These are phyloP conservation scores for Aspergillus nomiae DNA, from an alignment of 2,329 filamentous ascomycete genomes.

Conservation along the genomic window DNA sequence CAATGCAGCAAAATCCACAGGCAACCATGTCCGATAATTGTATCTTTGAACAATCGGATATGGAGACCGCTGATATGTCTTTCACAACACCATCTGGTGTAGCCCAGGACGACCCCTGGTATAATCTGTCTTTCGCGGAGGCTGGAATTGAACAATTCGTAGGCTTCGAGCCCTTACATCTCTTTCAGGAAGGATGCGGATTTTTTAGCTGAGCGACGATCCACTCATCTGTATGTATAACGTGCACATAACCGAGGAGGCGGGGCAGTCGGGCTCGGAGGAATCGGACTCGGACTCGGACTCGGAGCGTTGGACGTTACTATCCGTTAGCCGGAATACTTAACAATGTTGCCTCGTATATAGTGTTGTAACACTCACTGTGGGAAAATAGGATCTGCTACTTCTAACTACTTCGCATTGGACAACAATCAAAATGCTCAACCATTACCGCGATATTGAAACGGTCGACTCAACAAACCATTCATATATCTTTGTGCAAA, in stretches of 20 bases:
- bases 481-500: no score
- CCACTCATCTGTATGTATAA: neutral
- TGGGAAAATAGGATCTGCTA: no score
- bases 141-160: constrained; percentile 3
- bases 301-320: no score
- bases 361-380: no score
- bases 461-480: no score
- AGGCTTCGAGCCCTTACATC: neutral
- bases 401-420: no score
- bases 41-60: neutral
- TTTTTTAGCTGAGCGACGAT: neutral
- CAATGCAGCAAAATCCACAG: neutral
- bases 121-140: constrained; percentile 2
- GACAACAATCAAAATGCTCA: no score
- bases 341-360: no score
- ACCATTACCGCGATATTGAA: no score
- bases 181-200: neutral
- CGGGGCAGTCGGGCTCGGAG: neutral
- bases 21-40: neutral
- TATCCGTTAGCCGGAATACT: no score
- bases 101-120: neutral
- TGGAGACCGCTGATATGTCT: neutral
- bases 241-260: neutral
- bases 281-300: no score
- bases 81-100: neutral